Evolutionary conservation across 148 eudicot genomes (phyloP), one percentile per base, ranked within the genome.

Genomic region (Rhododendron mucronatum): DNA sequence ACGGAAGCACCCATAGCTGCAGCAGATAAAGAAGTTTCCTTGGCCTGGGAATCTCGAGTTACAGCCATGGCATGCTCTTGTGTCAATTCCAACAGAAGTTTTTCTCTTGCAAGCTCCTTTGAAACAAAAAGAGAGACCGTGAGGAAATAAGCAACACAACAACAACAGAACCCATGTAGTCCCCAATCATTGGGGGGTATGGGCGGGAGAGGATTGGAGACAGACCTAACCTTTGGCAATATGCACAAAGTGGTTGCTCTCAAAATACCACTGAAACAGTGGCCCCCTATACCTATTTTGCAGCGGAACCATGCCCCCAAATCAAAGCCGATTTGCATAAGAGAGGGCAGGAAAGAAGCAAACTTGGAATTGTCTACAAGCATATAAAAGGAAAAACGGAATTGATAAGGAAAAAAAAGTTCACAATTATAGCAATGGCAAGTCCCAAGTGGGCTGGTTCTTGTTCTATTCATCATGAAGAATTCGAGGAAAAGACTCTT

Each of bases 1-100:
- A 97, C 86, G 41, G 98, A 95, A 28, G 98, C 99, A 57, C 99
- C 99, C 12, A 97, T 90, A 6, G 98, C 93, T 28, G 99, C 99
- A 74, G 98, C 95, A 65, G 92, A 89, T 87, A 92, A 79, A 10
- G 98, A 91, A 69, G 87, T 93, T 57, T 91, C 91, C 80, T 94
- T 97, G 79, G 92, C 95, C 86, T 81, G 88, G 15, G 89, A 89
- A 81, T 95, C 94, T 89, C 80, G 82, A 89, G 82, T 90, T 67
- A 85, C 88, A 83, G 92, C 94, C 73, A 89, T 80, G 45, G 92
- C 93, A 20, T 88, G 91, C 69, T 91, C 93, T 67, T 87, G 92
- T 78, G 91, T 91, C 83, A 94, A 85, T 88, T 94, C 98, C 88
- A 85, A 55, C 69, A 92, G 41, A 21, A 95, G 93, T 84, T 92